Evolutionary conservation across 169 alveolate species (phyloP).

Genomic region (Cryptosporidium andersoni): DNA sequence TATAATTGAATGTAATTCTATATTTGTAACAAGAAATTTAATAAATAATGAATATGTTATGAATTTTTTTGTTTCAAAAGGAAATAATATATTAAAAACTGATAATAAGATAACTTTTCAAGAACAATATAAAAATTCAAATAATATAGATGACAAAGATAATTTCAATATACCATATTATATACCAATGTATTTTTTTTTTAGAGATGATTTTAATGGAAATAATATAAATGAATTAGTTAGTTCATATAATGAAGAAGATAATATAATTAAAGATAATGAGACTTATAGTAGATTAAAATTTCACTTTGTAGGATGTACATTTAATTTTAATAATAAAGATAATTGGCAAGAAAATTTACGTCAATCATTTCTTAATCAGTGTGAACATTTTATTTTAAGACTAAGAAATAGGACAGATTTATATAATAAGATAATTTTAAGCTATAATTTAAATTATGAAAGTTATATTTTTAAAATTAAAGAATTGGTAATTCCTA

Average conservation of each 20-base stretch:
- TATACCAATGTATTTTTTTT: conserved; percentile 47
- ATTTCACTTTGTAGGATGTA: conserved; percentile 49
- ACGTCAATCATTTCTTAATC: conserved; percentile 10
- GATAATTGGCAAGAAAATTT: conserved; percentile 14
- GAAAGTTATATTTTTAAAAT: conserved; percentile 47
- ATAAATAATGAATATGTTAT: not conserved
- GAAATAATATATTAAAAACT: no score
- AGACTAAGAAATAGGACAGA: conserved; percentile 16
- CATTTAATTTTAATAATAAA: conserved; percentile 1
- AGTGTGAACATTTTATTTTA: conserved; percentile 22
- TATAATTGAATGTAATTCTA: conserved; percentile 19
- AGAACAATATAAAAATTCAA: conserved; percentile 5
- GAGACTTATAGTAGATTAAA: not conserved
- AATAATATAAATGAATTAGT: conserved; percentile 7
- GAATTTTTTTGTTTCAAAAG: not conserved
- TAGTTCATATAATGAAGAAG: conserved; percentile 4
- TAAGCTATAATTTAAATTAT: conserved; percentile 9
- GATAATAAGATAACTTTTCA: no score
- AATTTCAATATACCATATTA: conserved; percentile 21
- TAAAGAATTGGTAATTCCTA: conserved; percentile 20
- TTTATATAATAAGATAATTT: not conserved
- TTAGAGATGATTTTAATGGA: not conserved
- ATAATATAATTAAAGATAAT: conserved; percentile 3
- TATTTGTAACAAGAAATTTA: not conserved
- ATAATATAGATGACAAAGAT: not conserved